Conservation (phyloP, 192 early-diverging fungal species). For the Dissophora globulifera region DNA sequence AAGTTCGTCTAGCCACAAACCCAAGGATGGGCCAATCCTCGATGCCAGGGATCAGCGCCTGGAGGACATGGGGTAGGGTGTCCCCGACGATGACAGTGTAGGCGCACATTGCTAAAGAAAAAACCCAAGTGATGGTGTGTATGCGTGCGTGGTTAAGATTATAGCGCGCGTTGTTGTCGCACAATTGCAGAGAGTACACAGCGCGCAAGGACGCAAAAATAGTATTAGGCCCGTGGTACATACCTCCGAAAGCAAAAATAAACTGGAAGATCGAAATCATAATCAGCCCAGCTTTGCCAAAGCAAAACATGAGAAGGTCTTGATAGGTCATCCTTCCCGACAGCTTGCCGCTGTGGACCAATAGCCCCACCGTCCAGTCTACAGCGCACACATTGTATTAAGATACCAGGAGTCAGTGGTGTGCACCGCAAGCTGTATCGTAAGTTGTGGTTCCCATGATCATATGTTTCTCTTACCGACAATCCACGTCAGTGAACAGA, state of each 20-base stretch:
- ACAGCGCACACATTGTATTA: not conserved
- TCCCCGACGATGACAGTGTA: constrained; percentile 88
- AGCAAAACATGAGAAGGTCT: constrained; percentile 84
- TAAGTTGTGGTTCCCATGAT: no score
- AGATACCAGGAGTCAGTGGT: no score
- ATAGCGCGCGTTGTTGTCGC: no score
- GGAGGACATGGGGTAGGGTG: constrained; percentile 86
- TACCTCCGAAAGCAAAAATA: constrained; percentile 93
- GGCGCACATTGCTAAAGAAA: constrained; percentile 62
- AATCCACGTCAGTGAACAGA: constrained; percentile 67
- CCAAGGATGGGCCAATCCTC: constrained; percentile 62
- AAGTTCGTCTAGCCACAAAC: constrained; percentile 73
- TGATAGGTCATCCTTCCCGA: constrained; percentile 85
- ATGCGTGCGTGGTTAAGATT: not conserved
- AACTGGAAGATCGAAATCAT: constrained; percentile 91
- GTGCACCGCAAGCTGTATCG: no score
- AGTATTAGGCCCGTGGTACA: constrained; percentile 23
- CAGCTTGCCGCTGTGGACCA: constrained; percentile 80
- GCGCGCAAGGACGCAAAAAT: no score
- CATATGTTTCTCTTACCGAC: constrained; percentile 71
- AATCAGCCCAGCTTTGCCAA: constrained; percentile 79
- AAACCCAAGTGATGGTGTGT: not conserved
- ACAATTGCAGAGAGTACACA: constrained; percentile 23
- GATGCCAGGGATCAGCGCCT: constrained; percentile 72
- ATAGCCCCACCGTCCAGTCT: constrained; percentile 83